A percentile compares a stretch with the other conserved stretches of the same genome.
Evolutionary conservation across 495 filamentous ascomycete genomes (phyloP).

Genomic region (Podospora australis): DNA sequence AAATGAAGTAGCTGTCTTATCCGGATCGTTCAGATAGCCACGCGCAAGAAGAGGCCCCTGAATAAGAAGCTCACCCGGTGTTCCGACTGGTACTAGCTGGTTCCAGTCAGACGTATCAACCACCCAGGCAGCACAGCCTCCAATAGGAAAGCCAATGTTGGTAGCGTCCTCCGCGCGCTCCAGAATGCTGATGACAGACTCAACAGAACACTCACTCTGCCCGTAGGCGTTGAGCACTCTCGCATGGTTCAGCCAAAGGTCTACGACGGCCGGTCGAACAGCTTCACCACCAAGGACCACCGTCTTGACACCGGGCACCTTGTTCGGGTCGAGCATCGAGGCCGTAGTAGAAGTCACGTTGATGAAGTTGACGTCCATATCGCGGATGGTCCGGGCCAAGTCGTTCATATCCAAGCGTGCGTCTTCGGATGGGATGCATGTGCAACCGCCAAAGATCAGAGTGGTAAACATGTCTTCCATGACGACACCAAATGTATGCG

Average conservation of each 20-base stretch:
- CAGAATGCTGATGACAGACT: not conserved
- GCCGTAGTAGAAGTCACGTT: no score
- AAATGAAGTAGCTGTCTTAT: not conserved
- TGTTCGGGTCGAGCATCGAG: not conserved
- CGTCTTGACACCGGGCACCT: not conserved
- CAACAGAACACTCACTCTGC: not conserved
- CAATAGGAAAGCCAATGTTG: not conserved
- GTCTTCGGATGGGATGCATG: conserved; percentile 2
- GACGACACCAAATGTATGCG: conserved; percentile 3
- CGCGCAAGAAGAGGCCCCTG: not conserved
- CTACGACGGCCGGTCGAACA: not conserved
- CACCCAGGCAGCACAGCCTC: not conserved
- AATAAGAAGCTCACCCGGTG: not conserved
- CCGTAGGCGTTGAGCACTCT: not conserved
- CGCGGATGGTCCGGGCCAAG: conserved; percentile 3
- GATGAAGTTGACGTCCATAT: conserved; percentile 4
- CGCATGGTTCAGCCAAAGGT: not conserved
- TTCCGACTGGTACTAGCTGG: not conserved
- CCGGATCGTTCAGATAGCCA: not conserved
- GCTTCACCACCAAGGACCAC: not conserved
- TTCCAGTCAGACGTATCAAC: not conserved
- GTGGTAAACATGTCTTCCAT: conserved; percentile 3
- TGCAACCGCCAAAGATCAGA: conserved; percentile 3
- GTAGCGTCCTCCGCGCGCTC: not conserved
- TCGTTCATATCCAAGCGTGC: not conserved